Percentiles rank a stretch among this genome's conserved stretches.
phyloP scores from a whole-genome alignment of 257 asterid species.

The Capsicum pubescens region DNA sequence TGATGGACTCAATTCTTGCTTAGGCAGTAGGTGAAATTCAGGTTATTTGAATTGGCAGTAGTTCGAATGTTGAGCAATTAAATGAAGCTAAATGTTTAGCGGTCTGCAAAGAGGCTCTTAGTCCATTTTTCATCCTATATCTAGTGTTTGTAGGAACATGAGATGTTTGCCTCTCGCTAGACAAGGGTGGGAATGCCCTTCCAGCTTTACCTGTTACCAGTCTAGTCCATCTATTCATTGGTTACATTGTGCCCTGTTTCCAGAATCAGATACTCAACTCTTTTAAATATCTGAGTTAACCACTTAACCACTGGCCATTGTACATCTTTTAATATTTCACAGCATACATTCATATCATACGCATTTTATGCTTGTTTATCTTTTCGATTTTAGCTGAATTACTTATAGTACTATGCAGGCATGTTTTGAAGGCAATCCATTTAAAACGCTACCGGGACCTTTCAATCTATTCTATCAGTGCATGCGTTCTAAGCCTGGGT shows the following conservation, averaged over 20 bases:
- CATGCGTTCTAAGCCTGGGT: conserved; percentile 98
- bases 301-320: background rate
- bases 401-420: conserved; percentile 53
- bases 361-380: background rate
- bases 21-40: background rate
- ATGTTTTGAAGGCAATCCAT: conserved; percentile 95
- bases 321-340: background rate
- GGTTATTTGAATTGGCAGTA: background rate
- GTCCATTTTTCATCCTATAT: background rate
- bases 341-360: too few relatives aligned
- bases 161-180: background rate
- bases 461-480: conserved; percentile 88
- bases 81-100: background rate
- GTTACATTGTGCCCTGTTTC: background rate
- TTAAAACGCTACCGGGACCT: conserved; percentile 95
- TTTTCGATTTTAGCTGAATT: background rate
- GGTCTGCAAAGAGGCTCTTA: conserved; percentile 9
- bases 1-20: background rate
- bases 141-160: background rate
- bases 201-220: background rate
- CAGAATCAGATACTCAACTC: background rate
- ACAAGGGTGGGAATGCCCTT: background rate
- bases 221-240: background rate
- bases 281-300: background rate
- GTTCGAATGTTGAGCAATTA: background rate